Base-by-base conservation (phyloP, 495 filamentous ascomycete genomes). In the Copromyces sp. region DNA sequence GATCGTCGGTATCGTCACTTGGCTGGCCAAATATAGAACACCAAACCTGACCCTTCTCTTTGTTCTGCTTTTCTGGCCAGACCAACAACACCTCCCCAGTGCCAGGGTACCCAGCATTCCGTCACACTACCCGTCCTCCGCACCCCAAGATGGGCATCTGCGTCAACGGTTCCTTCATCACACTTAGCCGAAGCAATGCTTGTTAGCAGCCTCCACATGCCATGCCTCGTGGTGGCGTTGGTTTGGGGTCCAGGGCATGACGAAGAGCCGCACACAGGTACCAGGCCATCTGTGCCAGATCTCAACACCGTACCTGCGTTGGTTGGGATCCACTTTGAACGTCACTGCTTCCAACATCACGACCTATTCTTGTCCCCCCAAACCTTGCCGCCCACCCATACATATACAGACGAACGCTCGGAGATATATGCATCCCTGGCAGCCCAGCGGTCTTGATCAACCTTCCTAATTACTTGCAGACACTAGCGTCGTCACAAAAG, bases 311-410 rank as follows among this genome's bases (percentile, higher is more conserved):
- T 77, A 77, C 74, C 77, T 77, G 75, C 77, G 77, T 75, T 42
- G 61, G 38, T 39, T 42, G 40, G 71, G 77, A 41, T 69, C 77
- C 76, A 79, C 76, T 74, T 73, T 77, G 65, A 72, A 79, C 77
- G 74, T 74, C 75, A 59, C 70, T 68, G 71, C 73, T 69, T 76
- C 53, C 29, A 65, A 35, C 53, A 35, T 65, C 53, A 35, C 14
- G 29, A 29, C 29, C 29, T 37, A 35, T 65, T 65, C 14, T 7
- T 65, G 20, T 29, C 35, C 14, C 29, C 53, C 29, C 14, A 37
- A 65, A 16, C 53, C 53, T 35, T 65, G 7, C 53, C 53, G 53
- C 53, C 29, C 14, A 35, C 53, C 12, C 29, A 35, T 9, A 17
- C 29, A 35, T 32, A 37, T 65, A 65, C 14, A 35, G 12, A 37